Percentiles rank a stretch among this genome's conserved stretches.
phyloP scores from a whole-genome alignment of 2,329 filamentous ascomycete species.

The Trichoderma sp. region DNA sequence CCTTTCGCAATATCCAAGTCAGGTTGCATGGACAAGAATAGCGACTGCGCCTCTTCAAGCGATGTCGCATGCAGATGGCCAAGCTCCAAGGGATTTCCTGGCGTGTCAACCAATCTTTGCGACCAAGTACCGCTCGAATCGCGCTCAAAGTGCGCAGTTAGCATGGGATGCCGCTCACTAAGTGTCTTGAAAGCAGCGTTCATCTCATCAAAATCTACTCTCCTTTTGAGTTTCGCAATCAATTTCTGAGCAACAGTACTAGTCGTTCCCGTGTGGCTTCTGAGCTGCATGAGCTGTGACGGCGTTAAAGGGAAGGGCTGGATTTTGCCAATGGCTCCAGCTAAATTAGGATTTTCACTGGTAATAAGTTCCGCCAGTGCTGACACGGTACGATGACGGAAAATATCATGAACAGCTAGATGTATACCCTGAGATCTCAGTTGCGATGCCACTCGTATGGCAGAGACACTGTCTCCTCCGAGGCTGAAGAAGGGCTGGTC shows the following conservation, averaged over 20 bases:
- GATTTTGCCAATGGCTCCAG: neutral
- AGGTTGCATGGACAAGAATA: neutral
- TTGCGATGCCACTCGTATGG: neutral
- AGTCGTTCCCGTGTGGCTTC: neutral
- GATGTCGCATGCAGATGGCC: neutral
- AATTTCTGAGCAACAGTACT: neutral
- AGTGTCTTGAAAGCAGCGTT: neutral
- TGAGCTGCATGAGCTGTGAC: neutral
- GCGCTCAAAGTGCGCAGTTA: neutral
- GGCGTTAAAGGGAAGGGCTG: neutral
- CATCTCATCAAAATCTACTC: neutral
- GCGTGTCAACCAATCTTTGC: neutral
- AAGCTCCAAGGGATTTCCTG: neutral
- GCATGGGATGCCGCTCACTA: neutral
- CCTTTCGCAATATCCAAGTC: neutral
- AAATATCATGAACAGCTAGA: neutral
- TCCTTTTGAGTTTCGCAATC: neutral
- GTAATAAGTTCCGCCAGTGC: neutral
- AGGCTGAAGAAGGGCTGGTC: neutral
- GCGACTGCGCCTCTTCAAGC: neutral
- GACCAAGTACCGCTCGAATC: neutral
- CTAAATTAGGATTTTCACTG: neutral
- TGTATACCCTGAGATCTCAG: neutral
- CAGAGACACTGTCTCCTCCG: neutral
- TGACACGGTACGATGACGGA: neutral